These are phyloP conservation scores for Fusarium nodosum DNA, from an alignment of 2,329 filamentous ascomycete species.

Conservation along the genomic window DNA sequence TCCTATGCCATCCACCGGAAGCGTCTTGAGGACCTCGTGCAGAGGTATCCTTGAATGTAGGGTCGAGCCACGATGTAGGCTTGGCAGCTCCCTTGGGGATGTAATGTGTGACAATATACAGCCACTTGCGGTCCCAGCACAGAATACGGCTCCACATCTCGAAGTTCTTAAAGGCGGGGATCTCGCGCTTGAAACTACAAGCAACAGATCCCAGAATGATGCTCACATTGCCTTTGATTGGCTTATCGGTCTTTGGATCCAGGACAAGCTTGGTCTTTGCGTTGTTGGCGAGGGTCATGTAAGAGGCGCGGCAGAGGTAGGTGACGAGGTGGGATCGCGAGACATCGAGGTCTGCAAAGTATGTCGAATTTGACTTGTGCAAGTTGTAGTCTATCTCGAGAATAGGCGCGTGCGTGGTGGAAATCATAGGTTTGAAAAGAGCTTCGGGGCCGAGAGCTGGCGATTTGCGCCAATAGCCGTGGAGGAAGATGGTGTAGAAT, in stretches of 20 bases:
- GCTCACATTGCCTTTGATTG: constrained; percentile 67
- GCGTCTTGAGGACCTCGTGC: constrained; percentile 56
- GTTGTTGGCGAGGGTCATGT: constrained; percentile 66
- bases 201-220: constrained; percentile 80
- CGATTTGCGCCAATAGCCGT: constrained; percentile 65
- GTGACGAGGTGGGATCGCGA: constrained; percentile 85
- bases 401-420: constrained; percentile 74
- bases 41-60: constrained; percentile 58
- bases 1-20: constrained; percentile 67
- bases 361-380: constrained; percentile 87
- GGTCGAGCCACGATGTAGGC: constrained; percentile 67
- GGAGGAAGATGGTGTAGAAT: constrained; percentile 68
- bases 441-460: constrained; percentile 69
- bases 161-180: constrained; percentile 76
- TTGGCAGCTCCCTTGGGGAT: constrained; percentile 71
- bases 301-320: constrained; percentile 72
- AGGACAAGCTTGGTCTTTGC: constrained; percentile 63
- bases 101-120: constrained; percentile 82
- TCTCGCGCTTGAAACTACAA: constrained; percentile 81
- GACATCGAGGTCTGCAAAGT: constrained; percentile 88
- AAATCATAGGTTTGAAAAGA: constrained; percentile 80
- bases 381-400: constrained; percentile 89
- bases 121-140: constrained; percentile 85
- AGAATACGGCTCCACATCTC: constrained; percentile 81
- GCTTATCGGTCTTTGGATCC: constrained; percentile 62